These are phyloP conservation scores for Plasmodium blacklocki DNA, from an alignment of 169 alveolate genomes.

Conservation along the genomic window DNA sequence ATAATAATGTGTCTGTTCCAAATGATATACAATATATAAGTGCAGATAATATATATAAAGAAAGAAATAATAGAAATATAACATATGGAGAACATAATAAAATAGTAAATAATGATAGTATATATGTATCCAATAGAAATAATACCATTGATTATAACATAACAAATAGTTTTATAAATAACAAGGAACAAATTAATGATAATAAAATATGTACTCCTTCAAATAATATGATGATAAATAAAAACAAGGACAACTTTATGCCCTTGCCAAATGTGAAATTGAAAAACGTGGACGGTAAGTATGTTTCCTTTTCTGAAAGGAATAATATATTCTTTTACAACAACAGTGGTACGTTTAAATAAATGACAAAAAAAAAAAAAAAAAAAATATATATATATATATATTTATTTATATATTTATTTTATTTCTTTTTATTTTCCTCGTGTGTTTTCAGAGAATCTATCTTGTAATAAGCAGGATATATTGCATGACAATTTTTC, in stretches of 20 bases:
- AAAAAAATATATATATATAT: not conserved
- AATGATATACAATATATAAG: no score
- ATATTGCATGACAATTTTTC: not conserved
- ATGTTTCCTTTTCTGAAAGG: constrained; percentile 40
- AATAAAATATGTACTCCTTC: constrained; percentile 1
- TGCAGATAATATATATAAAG: not conserved
- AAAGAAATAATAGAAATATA: not conserved
- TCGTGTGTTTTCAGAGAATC: not conserved
- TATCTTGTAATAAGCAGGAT: not conserved
- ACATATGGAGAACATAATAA: not conserved
- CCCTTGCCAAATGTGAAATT: constrained; percentile 7
- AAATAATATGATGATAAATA: constrained; percentile 11
- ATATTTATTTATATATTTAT: not conserved
- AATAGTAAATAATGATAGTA: not conserved
- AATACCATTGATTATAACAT: constrained; percentile 14
- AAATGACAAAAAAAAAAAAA: not conserved
- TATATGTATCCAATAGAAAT: not conserved
- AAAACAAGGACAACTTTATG: not conserved
- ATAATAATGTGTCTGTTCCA: no score
- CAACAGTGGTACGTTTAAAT: constrained; percentile 9
- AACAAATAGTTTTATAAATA: constrained; percentile 43
- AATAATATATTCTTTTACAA: constrained; percentile 26
- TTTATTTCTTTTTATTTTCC: not conserved
- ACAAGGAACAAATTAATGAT: constrained; percentile 7
- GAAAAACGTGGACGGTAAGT: constrained; percentile 21